Evolutionary conservation across 805 yeast species (phyloP).

Genomic region (Hanseniaspora lindneri): DNA sequence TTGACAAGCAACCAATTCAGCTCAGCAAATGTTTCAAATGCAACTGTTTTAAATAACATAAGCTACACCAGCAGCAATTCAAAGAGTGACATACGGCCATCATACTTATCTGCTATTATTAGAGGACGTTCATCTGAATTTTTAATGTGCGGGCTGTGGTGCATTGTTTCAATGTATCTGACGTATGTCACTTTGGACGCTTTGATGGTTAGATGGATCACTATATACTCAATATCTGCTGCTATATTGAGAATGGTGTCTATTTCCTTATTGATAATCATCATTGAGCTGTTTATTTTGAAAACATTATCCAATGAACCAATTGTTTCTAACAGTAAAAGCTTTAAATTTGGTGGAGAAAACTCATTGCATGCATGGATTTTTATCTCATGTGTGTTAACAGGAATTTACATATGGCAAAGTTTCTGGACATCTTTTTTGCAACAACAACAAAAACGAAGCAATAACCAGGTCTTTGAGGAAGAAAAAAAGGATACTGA

Average conservation of each 20-base stretch:
- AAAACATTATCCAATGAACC: slow-evolving; percentile 42
- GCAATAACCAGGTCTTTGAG: slow-evolving; percentile 11
- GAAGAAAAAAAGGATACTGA: not conserved
- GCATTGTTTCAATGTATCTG: slow-evolving; percentile 73
- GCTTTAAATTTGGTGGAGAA: slow-evolving; percentile 41
- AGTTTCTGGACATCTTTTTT: slow-evolving; percentile 75
- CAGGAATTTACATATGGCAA: slow-evolving; percentile 70
- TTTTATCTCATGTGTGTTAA: slow-evolving; percentile 69
- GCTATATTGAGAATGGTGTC: slow-evolving; percentile 79
- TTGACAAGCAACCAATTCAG: too few species aligned
- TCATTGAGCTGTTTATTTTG: slow-evolving; percentile 56
- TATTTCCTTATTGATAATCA: slow-evolving; percentile 60
- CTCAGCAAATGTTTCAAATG: too few species aligned
- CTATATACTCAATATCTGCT: slow-evolving; percentile 75
- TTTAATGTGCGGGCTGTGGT: slow-evolving; percentile 81
- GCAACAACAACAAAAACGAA: slow-evolving; percentile 31
- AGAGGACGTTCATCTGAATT: slow-evolving; percentile 69
- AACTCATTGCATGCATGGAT: slow-evolving; percentile 86
- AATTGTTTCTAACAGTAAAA: not conserved
- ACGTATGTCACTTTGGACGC: slow-evolving; percentile 80
- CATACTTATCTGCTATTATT: slow-evolving; percentile 28
- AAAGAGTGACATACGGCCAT: slow-evolving; percentile 17
- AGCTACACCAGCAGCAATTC: slow-evolving; percentile 24
- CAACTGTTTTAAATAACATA: slow-evolving; percentile 19
- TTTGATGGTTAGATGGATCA: slow-evolving; percentile 85